These are phyloP conservation scores for Arthrobotrys conoides DNA, from an alignment of 2,329 filamentous ascomycete species.

Conservation along the genomic window DNA sequence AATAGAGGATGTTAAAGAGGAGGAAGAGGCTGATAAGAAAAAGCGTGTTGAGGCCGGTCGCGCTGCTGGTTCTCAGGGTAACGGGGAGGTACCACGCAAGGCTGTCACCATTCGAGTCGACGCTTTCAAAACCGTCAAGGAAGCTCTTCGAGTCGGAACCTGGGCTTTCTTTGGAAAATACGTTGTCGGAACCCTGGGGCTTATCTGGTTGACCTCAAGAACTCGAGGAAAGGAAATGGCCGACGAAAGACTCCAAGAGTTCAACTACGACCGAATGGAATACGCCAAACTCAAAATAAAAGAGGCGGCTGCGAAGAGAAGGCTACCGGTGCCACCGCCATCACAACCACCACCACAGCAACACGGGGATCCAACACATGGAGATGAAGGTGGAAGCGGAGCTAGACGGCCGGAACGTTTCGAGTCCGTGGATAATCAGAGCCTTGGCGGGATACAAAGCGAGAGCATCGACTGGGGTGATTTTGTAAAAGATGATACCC, in stretches of 20 bases:
- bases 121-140: neutral
- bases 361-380: neutral
- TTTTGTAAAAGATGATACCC: conserved; percentile 22
- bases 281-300: conserved; percentile 25
- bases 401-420: neutral
- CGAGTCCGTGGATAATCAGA: conserved; percentile 34
- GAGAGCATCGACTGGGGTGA: conserved; percentile 53
- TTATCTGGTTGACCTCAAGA: conserved; percentile 14
- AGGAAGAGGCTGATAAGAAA: neutral
- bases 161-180: conserved; percentile 50
- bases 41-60: neutral
- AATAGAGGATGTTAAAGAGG: neutral
- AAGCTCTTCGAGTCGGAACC: neutral
- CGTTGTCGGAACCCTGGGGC: neutral
- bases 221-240: conserved; percentile 24
- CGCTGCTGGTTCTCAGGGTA: neutral
- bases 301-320: neutral
- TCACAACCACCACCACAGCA: neutral
- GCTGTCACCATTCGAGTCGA: neutral
- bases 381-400: neutral
- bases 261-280: conserved; percentile 38
- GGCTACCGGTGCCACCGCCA: conserved; percentile 7
- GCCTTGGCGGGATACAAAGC: conserved; percentile 39
- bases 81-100: neutral
- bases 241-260: conserved; percentile 55